Conservation (phyloP, 2,329 filamentous ascomycete species). For the Xylariaceae sp. region DNA sequence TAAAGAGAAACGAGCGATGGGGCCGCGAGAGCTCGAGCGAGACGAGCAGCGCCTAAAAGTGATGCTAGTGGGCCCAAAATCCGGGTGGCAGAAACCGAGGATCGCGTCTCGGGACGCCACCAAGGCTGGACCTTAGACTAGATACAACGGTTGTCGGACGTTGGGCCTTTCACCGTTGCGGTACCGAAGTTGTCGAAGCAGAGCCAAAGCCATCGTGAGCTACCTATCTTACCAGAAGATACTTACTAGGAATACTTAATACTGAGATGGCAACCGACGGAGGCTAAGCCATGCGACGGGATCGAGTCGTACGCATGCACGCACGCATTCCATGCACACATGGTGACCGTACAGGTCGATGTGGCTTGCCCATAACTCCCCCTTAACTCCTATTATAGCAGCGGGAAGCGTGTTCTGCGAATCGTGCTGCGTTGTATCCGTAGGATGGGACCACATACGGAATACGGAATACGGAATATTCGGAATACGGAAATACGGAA, state of each 20-base stretch:
- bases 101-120: constrained; percentile 10
- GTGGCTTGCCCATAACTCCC: not conserved
- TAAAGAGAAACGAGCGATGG: constrained; percentile 28
- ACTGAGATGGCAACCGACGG: not conserved
- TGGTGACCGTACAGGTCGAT: not conserved
- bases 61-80: constrained; percentile 24
- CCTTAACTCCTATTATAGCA: not conserved
- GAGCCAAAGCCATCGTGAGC: constrained; percentile 11
- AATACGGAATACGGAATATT: not conserved
- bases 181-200: constrained; percentile 20
- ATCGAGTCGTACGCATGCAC: constrained; percentile 10
- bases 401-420: no score
- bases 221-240: not conserved
- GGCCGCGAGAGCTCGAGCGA: constrained; percentile 9
- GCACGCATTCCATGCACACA: not conserved
- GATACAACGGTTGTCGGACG: constrained; percentile 11
- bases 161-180: constrained; percentile 14
- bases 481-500: not conserved
- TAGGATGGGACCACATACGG: no score
- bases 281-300: constrained; percentile 11
- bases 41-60: constrained; percentile 19
- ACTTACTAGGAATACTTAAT: not conserved
- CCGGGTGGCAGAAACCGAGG: constrained; percentile 9
- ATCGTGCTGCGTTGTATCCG: no score
- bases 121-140: constrained; percentile 7